Base-by-base conservation (phyloP, 2,329 filamentous ascomycete species). In the Biscogniauxia marginata region DNA sequence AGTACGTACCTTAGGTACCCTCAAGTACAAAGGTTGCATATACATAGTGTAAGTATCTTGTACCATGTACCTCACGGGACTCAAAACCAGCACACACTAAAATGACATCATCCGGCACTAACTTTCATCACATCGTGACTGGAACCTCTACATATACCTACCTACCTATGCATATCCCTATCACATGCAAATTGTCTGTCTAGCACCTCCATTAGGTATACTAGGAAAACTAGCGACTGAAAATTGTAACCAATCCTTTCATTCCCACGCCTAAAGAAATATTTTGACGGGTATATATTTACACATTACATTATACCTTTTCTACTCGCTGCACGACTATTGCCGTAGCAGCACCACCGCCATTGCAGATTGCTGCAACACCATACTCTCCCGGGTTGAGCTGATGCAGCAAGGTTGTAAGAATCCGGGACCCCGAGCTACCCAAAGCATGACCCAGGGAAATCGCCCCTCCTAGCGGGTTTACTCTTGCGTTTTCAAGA, bases 311-410 rank as follows among this genome's bases (percentile, higher is more conserved):
- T 58, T 34, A 57, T 22, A 59, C 49, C 57, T 70, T 63, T 70
- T 89, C 87, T 64, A 93, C 81, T 66, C 86, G 86, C 75, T 98
- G 93, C 53, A 99, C 91, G 49, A 98, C 91, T 70, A 98, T 82
- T 0, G 93, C 95, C 8, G 90, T 93, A 1, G 93, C 91, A 13
- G 92, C 93, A 57, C 95, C 95, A 45, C 95, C 95, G 47, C 95
- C 95, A 68, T 99, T 99, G 78, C 95, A 98, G 59, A 99, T 98
- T 2, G 93, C 93, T 16, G 93, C 95, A 63, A 93, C 90, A 53
- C 95, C 95, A 71, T 97, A 98, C 77, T 99, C 90, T 34, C 93
- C 93, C 44, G 88, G 86, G 78, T 96, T 87, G 60, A 98, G 79
- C 76, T 97, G 93, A 74, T 98, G 93, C 59, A 98, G 80, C 59